phyloP scores from a whole-genome alignment of 2,329 filamentous ascomycete species.

The Colletotrichum godetiae region DNA sequence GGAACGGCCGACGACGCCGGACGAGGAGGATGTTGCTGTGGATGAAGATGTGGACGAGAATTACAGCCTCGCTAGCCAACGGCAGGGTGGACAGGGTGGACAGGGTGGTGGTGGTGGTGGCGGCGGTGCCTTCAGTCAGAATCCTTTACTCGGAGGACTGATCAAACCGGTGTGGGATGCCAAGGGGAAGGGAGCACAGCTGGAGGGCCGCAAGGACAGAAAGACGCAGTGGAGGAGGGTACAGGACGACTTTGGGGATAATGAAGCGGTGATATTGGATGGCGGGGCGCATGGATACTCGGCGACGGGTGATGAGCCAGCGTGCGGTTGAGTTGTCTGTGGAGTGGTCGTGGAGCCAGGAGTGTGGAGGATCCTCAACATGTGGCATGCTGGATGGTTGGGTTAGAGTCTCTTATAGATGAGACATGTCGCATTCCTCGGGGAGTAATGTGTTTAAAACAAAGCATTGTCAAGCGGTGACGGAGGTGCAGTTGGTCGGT shows the following conservation, averaged over 20 bases:
- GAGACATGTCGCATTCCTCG: constrained; percentile 5
- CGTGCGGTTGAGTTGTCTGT: constrained; percentile 45
- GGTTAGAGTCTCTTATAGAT: not conserved
- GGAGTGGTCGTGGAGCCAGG: not conserved
- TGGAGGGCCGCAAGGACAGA: constrained; percentile 55
- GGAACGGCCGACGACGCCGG: constrained; percentile 67
- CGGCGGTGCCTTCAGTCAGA: constrained; percentile 74
- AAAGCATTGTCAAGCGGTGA: constrained; percentile 5
- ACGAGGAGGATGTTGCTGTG: constrained; percentile 43
- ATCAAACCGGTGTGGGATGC: constrained; percentile 72
- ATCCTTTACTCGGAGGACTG: constrained; percentile 73
- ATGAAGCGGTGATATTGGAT: constrained; percentile 69
- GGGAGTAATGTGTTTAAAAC: not conserved
- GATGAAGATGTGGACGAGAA: constrained; percentile 43
- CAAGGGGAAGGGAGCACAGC: constrained; percentile 61
- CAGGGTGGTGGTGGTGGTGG: constrained; percentile 47
- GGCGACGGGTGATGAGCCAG: constrained; percentile 51
- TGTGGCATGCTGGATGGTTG: not conserved
- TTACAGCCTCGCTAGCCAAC: constrained; percentile 21
- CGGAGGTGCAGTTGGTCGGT: not conserved
- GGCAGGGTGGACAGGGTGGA: constrained; percentile 56
- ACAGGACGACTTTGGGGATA: constrained; percentile 69
- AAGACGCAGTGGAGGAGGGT: constrained; percentile 67
- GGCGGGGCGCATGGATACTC: constrained; percentile 62
- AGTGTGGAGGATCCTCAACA: too few species aligned